Evolutionary conservation across 1,139 yeast species (phyloP).

Genomic region (Sugiyamaella japonica): DNA sequence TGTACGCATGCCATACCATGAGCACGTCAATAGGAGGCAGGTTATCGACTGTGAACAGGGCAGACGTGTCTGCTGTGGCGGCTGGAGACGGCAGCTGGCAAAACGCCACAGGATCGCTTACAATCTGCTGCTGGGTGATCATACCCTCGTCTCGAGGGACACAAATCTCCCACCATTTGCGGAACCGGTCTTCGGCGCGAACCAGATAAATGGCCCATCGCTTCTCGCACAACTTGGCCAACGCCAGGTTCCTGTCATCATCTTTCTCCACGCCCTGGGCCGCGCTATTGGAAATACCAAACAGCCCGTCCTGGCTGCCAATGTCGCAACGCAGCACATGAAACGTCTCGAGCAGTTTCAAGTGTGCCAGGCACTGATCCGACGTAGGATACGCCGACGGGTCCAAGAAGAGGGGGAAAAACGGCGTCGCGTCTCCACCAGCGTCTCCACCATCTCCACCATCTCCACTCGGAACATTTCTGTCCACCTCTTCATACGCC

Average conservation of each 20-base stretch:
- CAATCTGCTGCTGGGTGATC: slow-evolving; percentile 2
- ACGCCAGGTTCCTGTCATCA: slow-evolving; percentile 7
- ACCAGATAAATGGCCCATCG: slow-evolving; percentile 42
- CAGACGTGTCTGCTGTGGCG: too few relatives aligned
- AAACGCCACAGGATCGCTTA: neutral
- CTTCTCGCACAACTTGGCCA: slow-evolving; percentile 28
- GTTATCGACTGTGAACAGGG: slow-evolving; percentile 17
- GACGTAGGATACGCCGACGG: slow-evolving; percentile 1
- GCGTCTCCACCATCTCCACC: neutral
- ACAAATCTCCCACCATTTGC: slow-evolving; percentile 33
- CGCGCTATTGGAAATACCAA: slow-evolving; percentile 21
- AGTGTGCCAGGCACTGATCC: slow-evolving; percentile 35
- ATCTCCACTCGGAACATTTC: neutral
- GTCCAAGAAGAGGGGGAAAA: neutral
- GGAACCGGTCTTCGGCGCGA: slow-evolving; percentile 41
- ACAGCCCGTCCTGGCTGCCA: slow-evolving; percentile 23
- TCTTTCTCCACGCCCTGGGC: slow-evolving; percentile 8
- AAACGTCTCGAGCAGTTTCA: slow-evolving; percentile 42
- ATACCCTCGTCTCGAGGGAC: slow-evolving; percentile 10
- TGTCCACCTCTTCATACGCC: neutral
- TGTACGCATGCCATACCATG: slow-evolving; percentile 47
- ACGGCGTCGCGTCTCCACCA: neutral
- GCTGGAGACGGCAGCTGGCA: neutral
- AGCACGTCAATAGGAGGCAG: slow-evolving; percentile 45
- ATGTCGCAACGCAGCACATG: slow-evolving; percentile 33